Percentiles rank a stretch among this genome's conserved stretches.
Evolutionary conservation across 139 green algal species (phyloP).

Genomic region (Deuterostichococcus epilithicus): DNA sequence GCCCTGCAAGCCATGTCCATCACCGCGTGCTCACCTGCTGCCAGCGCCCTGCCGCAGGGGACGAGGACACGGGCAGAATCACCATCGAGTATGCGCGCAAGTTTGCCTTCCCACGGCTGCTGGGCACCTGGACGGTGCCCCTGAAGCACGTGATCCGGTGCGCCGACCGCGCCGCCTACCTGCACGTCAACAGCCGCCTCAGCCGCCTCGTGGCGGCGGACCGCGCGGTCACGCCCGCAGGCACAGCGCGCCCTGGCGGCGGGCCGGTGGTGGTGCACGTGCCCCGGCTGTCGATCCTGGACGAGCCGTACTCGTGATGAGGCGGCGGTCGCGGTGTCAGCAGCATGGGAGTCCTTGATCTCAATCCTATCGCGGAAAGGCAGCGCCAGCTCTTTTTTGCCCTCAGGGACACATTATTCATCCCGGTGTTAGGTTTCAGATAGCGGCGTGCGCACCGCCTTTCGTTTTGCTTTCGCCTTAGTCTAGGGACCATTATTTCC

Average conservation of each 20-base stretch:
- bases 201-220: constrained; percentile 1
- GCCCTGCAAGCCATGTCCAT: not conserved
- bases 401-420: no score
- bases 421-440: no score
- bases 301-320: not conserved
- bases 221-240: not conserved
- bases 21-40: not conserved
- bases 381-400: no score
- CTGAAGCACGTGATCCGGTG: constrained; percentile 41
- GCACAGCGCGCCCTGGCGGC: not conserved
- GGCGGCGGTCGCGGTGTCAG: no score
- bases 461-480: no score
- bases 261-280: not conserved
- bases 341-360: no score
- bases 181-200: constrained; percentile 11
- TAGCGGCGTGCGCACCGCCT: no score
- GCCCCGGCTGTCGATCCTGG: not conserved
- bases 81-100: constrained; percentile 36
- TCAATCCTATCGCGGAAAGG: no score
- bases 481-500: no score
- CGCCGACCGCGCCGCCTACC: constrained; percentile 23
- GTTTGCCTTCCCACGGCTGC: constrained; percentile 27
- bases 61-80: constrained; percentile 41
- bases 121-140: constrained; percentile 47
- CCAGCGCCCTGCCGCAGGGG: constrained; percentile 20